phyloP scores from a whole-genome alignment of 2,329 filamentous ascomycete species.

The Ophiostoma piceae region DNA sequence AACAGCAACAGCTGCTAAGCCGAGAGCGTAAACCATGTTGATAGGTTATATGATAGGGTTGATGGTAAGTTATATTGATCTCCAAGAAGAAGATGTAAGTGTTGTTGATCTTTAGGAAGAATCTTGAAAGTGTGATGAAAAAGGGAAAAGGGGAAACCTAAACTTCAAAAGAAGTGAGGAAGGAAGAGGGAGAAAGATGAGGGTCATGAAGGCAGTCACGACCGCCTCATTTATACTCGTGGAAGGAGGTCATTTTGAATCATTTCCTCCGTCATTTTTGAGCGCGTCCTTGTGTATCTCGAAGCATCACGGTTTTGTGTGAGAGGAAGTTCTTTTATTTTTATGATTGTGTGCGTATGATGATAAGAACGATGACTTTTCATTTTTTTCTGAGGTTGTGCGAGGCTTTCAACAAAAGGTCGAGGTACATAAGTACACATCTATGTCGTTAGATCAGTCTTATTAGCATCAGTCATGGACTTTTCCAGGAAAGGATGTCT shows the following conservation, averaged over 20 bases:
- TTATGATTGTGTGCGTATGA: too few relatives aligned
- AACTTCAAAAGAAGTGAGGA: background rate
- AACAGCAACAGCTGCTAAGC: background rate
- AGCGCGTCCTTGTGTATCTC: too few relatives aligned
- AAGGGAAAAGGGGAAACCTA: background rate
- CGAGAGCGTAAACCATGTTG: slow-evolving; percentile 7
- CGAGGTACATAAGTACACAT: too few relatives aligned
- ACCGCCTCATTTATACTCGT: background rate
- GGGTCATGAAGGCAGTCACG: background rate
- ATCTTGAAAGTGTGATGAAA: too few relatives aligned
- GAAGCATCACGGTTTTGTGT: too few relatives aligned
- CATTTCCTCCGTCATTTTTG: background rate
- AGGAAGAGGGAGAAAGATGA: background rate
- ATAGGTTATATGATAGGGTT: background rate
- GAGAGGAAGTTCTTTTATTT: too few relatives aligned
- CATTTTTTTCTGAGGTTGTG: too few relatives aligned
- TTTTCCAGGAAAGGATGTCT: too few relatives aligned
- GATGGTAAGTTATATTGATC: background rate
- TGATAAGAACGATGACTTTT: too few relatives aligned
- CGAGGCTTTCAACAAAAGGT: too few relatives aligned
- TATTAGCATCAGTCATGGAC: too few relatives aligned
- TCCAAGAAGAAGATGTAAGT: background rate
- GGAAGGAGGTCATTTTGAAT: background rate
- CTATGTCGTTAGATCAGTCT: too few relatives aligned
- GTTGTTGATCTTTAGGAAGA: background rate